Evolutionary conservation across 2,329 filamentous ascomycete species (phyloP).

Genomic region (Akanthomyces lecanii): DNA sequence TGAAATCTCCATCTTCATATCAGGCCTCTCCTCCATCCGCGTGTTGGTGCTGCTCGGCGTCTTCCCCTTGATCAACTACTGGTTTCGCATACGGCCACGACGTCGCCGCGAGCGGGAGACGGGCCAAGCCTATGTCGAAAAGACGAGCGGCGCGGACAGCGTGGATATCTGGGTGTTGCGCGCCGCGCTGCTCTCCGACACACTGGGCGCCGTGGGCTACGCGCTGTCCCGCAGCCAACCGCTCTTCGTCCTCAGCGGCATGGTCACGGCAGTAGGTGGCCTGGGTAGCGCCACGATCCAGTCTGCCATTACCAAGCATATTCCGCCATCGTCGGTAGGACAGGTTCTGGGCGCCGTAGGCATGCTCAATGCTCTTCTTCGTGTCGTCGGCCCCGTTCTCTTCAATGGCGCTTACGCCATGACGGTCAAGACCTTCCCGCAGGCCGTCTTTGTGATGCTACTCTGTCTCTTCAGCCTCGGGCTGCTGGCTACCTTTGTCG

Average conservation of each 20-base stretch:
- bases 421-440: constrained; percentile 73
- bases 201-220: constrained; percentile 73
- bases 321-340: constrained; percentile 75
- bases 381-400: constrained; percentile 72
- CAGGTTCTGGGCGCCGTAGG: constrained; percentile 86
- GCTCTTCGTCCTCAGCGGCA: constrained; percentile 67
- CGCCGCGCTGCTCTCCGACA: constrained; percentile 68
- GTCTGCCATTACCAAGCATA: constrained; percentile 82
- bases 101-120: constrained; percentile 37
- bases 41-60: constrained; percentile 71
- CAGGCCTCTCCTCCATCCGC: constrained; percentile 70
- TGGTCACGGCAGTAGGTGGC: constrained; percentile 73
- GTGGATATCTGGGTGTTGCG: constrained; percentile 78
- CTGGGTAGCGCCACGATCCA: constrained; percentile 83
- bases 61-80: constrained; percentile 71
- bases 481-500: constrained; percentile 63
- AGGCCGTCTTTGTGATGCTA: constrained; percentile 78
- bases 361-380: constrained; percentile 74
- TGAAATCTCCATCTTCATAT: constrained; percentile 77
- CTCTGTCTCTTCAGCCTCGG: constrained; percentile 61
- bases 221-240: constrained; percentile 56
- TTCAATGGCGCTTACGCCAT: constrained; percentile 84
- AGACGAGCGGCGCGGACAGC: constrained; percentile 65
- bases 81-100: constrained; percentile 59
- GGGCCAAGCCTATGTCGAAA: constrained; percentile 37